Percentiles rank a stretch among this genome's conserved stretches.
Evolutionary conservation across 176 grass and related monocot species (phyloP).

Genomic region (Oryza glumipatula): DNA sequence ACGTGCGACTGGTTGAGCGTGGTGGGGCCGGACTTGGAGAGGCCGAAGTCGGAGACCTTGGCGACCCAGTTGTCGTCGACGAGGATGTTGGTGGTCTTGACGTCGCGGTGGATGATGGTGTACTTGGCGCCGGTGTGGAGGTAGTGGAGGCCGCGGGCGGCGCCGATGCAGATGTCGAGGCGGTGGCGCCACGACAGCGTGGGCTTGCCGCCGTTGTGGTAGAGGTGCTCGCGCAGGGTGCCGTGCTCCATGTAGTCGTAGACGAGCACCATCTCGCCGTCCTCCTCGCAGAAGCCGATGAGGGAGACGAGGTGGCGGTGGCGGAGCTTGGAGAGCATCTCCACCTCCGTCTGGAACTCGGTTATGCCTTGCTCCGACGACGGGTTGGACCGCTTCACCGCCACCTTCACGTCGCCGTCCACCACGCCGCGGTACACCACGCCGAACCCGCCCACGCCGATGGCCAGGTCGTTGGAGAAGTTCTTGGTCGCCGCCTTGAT

Average conservation of each 20-base stretch:
- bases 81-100: slow-evolving; percentile 96
- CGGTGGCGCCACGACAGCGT: slow-evolving; percentile 68
- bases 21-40: slow-evolving; percentile 76
- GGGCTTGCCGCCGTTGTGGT: slow-evolving; percentile 65
- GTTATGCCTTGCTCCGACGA: slow-evolving; percentile 76
- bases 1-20: slow-evolving; percentile 79
- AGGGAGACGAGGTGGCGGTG: slow-evolving; percentile 87
- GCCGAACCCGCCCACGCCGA: slow-evolving; percentile 88
- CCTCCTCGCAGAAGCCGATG: slow-evolving; percentile 89
- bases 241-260: slow-evolving; percentile 92
- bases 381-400: slow-evolving; percentile 82
- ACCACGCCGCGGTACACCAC: slow-evolving; percentile 77
- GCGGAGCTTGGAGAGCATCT: slow-evolving; percentile 97
- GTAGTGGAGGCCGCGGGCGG: slow-evolving; percentile 80
- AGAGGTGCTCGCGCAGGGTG: slow-evolving; percentile 85
- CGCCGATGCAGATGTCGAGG: slow-evolving; percentile 88
- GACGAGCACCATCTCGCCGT: slow-evolving; percentile 78
- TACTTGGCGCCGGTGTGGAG: slow-evolving; percentile 92
- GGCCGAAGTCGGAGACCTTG: slow-evolving; percentile 90
- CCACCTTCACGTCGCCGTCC: slow-evolving; percentile 65
- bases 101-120: slow-evolving; percentile 93
- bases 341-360: slow-evolving; percentile 92
- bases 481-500: slow-evolving; percentile 77
- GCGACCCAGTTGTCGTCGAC: slow-evolving; percentile 80
- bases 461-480: slow-evolving; percentile 71